Base-by-base conservation (phyloP, 768 basidiomycete species). In the Psilocybe azurescens region DNA sequence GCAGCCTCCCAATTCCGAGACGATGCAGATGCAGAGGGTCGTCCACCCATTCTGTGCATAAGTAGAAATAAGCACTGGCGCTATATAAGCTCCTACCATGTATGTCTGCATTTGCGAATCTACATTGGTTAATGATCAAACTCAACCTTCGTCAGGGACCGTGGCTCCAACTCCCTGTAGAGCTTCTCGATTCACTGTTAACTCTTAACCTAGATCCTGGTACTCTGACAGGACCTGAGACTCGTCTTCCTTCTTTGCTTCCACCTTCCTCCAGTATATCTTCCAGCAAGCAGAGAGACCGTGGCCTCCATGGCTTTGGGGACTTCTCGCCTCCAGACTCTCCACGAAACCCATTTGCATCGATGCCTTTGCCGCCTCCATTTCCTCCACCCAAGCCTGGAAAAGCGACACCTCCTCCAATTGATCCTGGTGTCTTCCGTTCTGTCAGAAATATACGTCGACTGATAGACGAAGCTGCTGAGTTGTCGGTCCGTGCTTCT, bases 41-140 rank as follows among this genome's bases (percentile, higher is more conserved):
- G 84, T 49, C 86, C 86, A 14, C 82, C 89, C 0, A 86, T 90
- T 38, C 83, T 95, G 3, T 92, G 90, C 73, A 95, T 96, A 68
- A 93, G 90, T 77, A 85, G 94, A 66, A 95, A 95, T 79, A 96
- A 96, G 74, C 94, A 96, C 70, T 95, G 94, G 94, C 86, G 89
- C 30, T 95, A 94, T 69, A 95, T 95, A 76, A 93, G 91, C 75
- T 93, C 93, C 20, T 94, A 91, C 73, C 92, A 94, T 73, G 93
- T 93, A 77, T 62, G 89, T 87, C 51, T 62, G 46, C 48, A 66
- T 62, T 24, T 59, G 58, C 38, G 60, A 53, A 33, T 59, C 28
- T 53, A 18, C 38, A 56, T 53, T 64, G n/a, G 18, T 20, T 41
- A 50, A 54, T 69, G 44, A 61, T 60, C 18, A 38, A 62, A 38